phyloP scores from a whole-genome alignment of 306 rosid species.

The Dryas alaskensis region DNA sequence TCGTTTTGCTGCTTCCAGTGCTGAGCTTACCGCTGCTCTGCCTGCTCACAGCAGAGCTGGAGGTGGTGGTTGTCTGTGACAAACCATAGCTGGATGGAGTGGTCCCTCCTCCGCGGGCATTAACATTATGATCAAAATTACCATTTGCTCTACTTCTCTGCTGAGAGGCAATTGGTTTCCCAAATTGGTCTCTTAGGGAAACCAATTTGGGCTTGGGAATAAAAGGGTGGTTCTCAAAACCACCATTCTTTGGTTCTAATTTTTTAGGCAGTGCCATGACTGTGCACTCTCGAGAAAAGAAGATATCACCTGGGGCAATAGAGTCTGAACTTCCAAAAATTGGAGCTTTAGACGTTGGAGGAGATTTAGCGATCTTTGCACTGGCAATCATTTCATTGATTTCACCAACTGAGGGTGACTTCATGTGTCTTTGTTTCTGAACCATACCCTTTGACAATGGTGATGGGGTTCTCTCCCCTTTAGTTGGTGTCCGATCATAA shows the following conservation, averaged over 20 bases:
- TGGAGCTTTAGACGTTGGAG: conserved; percentile 16
- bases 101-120: conserved; percentile 1
- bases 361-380: conserved; percentile 39
- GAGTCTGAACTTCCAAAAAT: conserved; percentile 53
- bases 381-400: conserved; percentile 62
- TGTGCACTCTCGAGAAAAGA: conserved; percentile 64
- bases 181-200: conserved; percentile 18
- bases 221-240: conserved; percentile 13
- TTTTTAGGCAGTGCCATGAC: conserved; percentile 33
- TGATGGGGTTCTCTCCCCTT: conserved; percentile 30
- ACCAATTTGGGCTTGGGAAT: conserved; percentile 34
- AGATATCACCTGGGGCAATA: conserved; percentile 66
- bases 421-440: conserved; percentile 30
- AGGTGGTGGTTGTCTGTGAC: conserved; percentile 35
- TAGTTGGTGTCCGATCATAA: conserved; percentile 23
- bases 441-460: conserved; percentile 25
- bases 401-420: conserved; percentile 48
- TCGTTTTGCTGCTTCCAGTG: conserved; percentile 37
- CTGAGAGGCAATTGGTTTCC: conserved; percentile 20
- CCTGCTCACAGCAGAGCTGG: conserved; percentile 48
- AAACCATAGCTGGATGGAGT: conserved; percentile 28
- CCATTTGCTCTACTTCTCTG: conserved; percentile 31
- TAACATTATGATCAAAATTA: conserved; percentile 27
- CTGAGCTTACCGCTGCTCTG: conserved; percentile 40
- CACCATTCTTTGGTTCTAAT: conserved; percentile 32